A percentile compares a stretch with the other conserved stretches of the same genome.
Evolutionary conservation across 2,329 filamentous ascomycete genomes (phyloP).

Genomic region (Alternaria alternata): DNA sequence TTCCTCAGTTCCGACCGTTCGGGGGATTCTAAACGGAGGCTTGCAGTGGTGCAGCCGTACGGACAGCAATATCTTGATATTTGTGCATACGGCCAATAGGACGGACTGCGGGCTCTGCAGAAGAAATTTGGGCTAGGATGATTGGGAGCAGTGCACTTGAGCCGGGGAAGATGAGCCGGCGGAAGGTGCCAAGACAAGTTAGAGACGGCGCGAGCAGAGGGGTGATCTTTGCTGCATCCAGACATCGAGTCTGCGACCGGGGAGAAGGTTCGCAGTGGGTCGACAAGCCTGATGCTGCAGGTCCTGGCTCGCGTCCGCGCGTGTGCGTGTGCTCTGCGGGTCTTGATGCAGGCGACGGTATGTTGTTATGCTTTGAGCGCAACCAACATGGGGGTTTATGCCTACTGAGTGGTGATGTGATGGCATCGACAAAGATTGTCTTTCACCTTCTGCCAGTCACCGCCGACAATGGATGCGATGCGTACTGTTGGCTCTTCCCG

Average conservation of each 20-base stretch:
- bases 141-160: slow-evolving; percentile 29
- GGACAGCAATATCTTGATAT: slow-evolving; percentile 17
- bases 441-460: background rate
- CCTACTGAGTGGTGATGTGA: background rate
- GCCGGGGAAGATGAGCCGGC: slow-evolving; percentile 35
- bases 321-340: slow-evolving; percentile 35
- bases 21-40: slow-evolving; percentile 18
- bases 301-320: slow-evolving; percentile 24
- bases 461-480: background rate
- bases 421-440: background rate
- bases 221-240: slow-evolving; percentile 26
- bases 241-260: slow-evolving; percentile 22
- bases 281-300: slow-evolving; percentile 33
- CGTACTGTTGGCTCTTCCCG: background rate
- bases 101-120: slow-evolving; percentile 10
- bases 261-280: slow-evolving; percentile 21
- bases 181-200: slow-evolving; percentile 15
- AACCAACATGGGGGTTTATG: slow-evolving; percentile 10
- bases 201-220: slow-evolving; percentile 9
- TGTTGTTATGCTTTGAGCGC: slow-evolving; percentile 8
- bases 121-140: slow-evolving; percentile 14
- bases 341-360: slow-evolving; percentile 31
- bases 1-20: slow-evolving; percentile 1
- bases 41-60: slow-evolving; percentile 26
- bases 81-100: slow-evolving; percentile 25